Evolutionary conservation across 345 rosid genomes (phyloP), one percentile per base, ranked within the genome.

Genomic region (Zanthoxylum bungeanum): DNA sequence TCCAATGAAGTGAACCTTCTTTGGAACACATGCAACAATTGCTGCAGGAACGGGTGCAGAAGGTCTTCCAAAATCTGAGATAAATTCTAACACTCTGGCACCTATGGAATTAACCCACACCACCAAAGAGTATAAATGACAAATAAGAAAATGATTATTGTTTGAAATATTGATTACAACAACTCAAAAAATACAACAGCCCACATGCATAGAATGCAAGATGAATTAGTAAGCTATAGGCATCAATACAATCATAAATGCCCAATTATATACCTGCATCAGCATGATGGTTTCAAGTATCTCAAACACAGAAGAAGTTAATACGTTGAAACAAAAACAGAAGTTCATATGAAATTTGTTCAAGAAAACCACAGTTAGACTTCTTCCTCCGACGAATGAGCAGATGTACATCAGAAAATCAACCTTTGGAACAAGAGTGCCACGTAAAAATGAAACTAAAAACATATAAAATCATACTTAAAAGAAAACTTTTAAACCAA

Each of bases 11-110:
- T 96, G 95, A 78, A 93, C 88, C 67, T 85, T 91, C 68, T 87
- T 84, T 52, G 99, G 99, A 73, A 93, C 92, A 82, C 99, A 96
- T 57, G 98, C 97, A 87, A 96, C 97, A 73, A 96, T 86, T 66
- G 99, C 99, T 33, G 99, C 98, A 66, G 99, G 98, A 77, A 82
- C 79, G 16, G 99, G 97, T 64, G 98, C 91, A 74, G 90, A 78
- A 60, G 97, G 87, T 76, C 80, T 96, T 72, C 99, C 99, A 80
- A 91, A 93, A 83, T 93, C 97, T 57, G 99, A 87, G 73, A 96
- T 86, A 68, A 85, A 96, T 80, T 93, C 96, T 72, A 96, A 78
- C 46, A 96, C 87, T 85, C 91, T 73, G 47, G 99, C 98, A 57
- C 99, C 99, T 81, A 93, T 76, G 68, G 84, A 74, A 84, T 96